Evolutionary conservation across 768 basidiomycete species (phyloP).

Genomic region (Arthromyces matolae): DNA sequence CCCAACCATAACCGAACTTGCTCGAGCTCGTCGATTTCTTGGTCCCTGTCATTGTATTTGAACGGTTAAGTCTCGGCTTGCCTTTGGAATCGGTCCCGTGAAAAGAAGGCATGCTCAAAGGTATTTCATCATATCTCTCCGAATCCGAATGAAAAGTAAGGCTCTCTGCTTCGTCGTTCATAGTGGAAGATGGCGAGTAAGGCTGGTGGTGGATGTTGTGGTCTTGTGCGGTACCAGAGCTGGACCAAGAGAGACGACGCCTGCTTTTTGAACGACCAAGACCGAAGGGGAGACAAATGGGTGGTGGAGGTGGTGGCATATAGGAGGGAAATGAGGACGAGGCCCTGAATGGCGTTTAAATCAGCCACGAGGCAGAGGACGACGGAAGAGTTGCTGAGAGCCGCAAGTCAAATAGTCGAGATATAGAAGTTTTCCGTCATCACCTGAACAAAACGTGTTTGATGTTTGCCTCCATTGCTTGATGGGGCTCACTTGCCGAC

Average conservation of each 20-base stretch:
- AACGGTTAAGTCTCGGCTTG: conserved; percentile 40
- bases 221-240: conserved; percentile 28
- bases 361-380: conserved; percentile 16
- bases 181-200: conserved; percentile 40
- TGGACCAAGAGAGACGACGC: conserved; percentile 46
- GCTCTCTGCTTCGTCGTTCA: conserved; percentile 41
- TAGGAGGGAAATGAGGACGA: conserved; percentile 15
- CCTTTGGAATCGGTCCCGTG: conserved; percentile 33
- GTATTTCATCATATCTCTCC: conserved; percentile 53
- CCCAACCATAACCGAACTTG: conserved; percentile 74
- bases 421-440: conserved; percentile 11
- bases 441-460: conserved; percentile 14
- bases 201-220: conserved; percentile 39
- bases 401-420: conserved; percentile 5
- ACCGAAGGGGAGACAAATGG: conserved; percentile 58
- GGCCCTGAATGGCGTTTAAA: neutral
- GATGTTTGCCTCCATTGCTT: conserved; percentile 14
- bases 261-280: conserved; percentile 41
- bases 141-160: conserved; percentile 60
- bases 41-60: conserved; percentile 55
- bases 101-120: conserved; percentile 29
- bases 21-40: conserved; percentile 45
- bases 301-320: conserved; percentile 44
- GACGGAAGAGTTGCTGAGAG: conserved; percentile 4
- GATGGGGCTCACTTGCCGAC: conserved; percentile 7